phyloP scores from a whole-genome alignment of 768 basidiomycete genomes.

The Auricularia heimuer region DNA sequence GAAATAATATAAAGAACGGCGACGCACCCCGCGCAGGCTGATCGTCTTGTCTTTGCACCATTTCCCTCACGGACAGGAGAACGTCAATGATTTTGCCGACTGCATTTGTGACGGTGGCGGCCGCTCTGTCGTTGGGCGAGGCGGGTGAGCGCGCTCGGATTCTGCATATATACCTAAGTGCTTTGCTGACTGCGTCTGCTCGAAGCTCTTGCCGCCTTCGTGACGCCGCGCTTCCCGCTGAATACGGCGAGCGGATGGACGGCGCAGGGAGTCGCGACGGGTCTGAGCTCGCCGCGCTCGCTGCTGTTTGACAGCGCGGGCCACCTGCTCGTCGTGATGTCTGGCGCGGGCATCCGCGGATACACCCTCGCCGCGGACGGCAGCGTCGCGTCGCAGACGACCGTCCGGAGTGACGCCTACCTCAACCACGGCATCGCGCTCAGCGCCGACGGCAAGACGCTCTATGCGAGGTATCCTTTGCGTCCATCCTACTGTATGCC shows the following conservation, averaged over 20 bases:
- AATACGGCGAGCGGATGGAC: background rate
- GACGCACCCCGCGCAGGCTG: too few species aligned
- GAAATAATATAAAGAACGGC: too few species aligned
- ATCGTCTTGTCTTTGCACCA: too few species aligned
- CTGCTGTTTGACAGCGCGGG: background rate
- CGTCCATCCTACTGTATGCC: background rate
- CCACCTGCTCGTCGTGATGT: background rate
- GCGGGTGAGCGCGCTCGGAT: too few species aligned
- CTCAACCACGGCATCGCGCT: slow-evolving; percentile 1
- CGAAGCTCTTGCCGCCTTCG: background rate
- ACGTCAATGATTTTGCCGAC: too few species aligned
- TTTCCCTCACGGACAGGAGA: too few species aligned
- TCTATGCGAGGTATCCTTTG: background rate
- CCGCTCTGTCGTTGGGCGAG: too few species aligned
- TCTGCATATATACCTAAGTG: too few species aligned
- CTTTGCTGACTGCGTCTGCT: too few species aligned
- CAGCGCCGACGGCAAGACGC: background rate
- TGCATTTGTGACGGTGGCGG: too few species aligned
- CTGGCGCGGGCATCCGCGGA: background rate
- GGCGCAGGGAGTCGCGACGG: background rate
- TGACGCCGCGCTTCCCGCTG: background rate
- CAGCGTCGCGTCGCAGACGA: background rate
- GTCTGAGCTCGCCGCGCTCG: background rate
- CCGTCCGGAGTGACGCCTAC: background rate
- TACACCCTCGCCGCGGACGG: background rate